Base-by-base conservation (phyloP, 2,329 filamentous ascomycete species). In the Aspergillus arachidicola region DNA sequence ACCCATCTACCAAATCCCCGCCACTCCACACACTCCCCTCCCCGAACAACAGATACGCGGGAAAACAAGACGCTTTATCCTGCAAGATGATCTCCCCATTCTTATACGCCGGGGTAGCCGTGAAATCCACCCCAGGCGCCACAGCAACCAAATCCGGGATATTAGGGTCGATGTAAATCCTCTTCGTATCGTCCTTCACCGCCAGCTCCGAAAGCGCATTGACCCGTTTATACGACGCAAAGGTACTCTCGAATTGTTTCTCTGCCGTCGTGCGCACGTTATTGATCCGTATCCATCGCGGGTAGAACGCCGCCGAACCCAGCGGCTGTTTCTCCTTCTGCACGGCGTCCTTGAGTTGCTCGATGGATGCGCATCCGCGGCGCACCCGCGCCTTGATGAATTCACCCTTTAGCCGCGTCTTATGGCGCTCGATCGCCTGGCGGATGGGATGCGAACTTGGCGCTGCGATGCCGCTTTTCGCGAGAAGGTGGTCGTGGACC, bases 21-120 rank as follows among this genome's bases (percentile, higher is more conserved):
- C 92, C 92, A 3, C 69, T 50, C 69, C 73, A 76, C 0, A 58
- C 50, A 62, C 86, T 82, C 10, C 48, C 60, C 32, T 19, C 23
- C 0, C 80, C 80, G 58, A 96, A 84, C 0, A 99, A 82, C 3
- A 99, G 82, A 74, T 95, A 95, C 0, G 94, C 95, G 0, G 95
- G 95, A 72, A 99, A 97, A 74, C 95, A 99, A 0, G 94, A 97
- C 0, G 95, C 94, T 78, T 97, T 98, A 73, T 98, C 95, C 76
- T 99, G 95, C 28, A 98, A 82, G 64, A 98, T 97, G 59, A 98
- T 87, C 54, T 88, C 85, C 1, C 94, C 94, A 1, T 85, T 82
- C 16, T 81, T 85, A 76, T 98, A 98, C 0, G 93, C 90, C 16
- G 85, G 79, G 9, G 87, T 89, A 65, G 89, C 90, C 23, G 88